Evolutionary conservation across 1,284 basidiomycete genomes (phyloP).

Genomic region (Boletus sp.): DNA sequence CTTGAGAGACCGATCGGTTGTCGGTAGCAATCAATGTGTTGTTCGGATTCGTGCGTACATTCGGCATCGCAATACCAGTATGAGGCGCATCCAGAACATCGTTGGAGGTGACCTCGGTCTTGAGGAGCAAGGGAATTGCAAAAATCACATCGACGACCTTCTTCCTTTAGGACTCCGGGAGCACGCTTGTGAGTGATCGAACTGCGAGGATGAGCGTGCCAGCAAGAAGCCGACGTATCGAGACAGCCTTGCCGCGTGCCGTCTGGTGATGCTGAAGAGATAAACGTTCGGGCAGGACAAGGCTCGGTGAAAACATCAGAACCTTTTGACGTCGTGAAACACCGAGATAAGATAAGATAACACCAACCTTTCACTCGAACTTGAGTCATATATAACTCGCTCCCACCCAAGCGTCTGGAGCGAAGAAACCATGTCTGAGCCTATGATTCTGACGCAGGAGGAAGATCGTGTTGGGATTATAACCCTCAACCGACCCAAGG

Average conservation of each 20-base stretch:
- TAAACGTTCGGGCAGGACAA: conserved; percentile 17
- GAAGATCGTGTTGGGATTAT: conserved; percentile 28
- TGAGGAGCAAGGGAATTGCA: conserved; percentile 42
- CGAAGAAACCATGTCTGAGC: conserved; percentile 19
- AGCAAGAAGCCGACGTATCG: conserved; percentile 35
- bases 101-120: conserved; percentile 32
- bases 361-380: background rate
- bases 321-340: too few species aligned
- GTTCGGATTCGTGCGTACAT: conserved; percentile 44
- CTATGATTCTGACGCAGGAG: conserved; percentile 18
- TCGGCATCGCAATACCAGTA: conserved; percentile 66
- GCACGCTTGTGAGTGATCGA: conserved; percentile 42
- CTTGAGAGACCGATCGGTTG: conserved; percentile 31
- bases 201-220: conserved; percentile 48
- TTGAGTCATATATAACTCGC: background rate
- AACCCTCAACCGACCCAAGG: conserved; percentile 58
- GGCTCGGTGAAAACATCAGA: conserved; percentile 8
- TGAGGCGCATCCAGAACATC: conserved; percentile 59
- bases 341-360: conserved; percentile 4
- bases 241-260: conserved; percentile 49
- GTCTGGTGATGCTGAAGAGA: conserved; percentile 42
- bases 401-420: background rate
- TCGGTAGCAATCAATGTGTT: conserved; percentile 3
- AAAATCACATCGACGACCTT: conserved; percentile 60
- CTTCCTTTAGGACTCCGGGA: conserved; percentile 53